A percentile compares a stretch with the other conserved stretches of the same genome.
Evolutionary conservation across 176 grass and related monocot species (phyloP).

Genomic region (Zea mays): Zm-B73-REFERENCE-NAM-5.0 NC_050096.1:107507001-107507500

Average conservation of each 20-base stretch:
- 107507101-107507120: not conserved
- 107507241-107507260: not conserved
- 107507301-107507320: not conserved
- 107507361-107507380: not conserved
- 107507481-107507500: not conserved
- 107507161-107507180: not conserved
- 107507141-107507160: not conserved
- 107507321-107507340: not conserved
- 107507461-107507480: not conserved
- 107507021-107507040: not conserved
- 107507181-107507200: conserved; percentile 17
- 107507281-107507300: not conserved
- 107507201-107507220: not conserved
- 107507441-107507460: not conserved
- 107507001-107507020: not conserved
- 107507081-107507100: not conserved
- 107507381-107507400: not conserved
- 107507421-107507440: not conserved
- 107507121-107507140: not conserved
- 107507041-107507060: not conserved
- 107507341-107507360: too few relatives aligned
- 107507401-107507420: not conserved
- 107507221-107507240: not conserved
- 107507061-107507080: not conserved
- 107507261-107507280: not conserved